Evolutionary conservation across 106 monocot genomes (phyloP).

Genomic region (Dactylorhiza incarnata): DNA sequence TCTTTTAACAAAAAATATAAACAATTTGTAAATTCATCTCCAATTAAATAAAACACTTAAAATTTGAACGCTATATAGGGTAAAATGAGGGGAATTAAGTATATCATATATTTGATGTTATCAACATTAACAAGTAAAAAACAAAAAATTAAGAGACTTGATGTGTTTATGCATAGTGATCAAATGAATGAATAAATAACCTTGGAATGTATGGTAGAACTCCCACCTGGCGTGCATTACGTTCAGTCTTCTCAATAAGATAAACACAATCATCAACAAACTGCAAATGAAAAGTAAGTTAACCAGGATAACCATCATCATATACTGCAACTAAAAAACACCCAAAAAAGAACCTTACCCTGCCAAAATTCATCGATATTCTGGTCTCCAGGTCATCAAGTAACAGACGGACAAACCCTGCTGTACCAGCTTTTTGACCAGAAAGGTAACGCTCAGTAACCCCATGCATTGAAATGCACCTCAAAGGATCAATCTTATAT

Average conservation of each 20-base stretch:
- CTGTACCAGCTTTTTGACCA: slow-evolving; percentile 89
- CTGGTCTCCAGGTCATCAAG: slow-evolving; percentile 80
- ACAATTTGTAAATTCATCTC: too few species aligned
- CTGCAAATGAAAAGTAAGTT: slow-evolving; percentile 28
- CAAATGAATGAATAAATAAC: slow-evolving; percentile 21
- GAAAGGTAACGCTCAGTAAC: slow-evolving; percentile 91
- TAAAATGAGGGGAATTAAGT: too few species aligned
- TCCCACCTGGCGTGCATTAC: slow-evolving; percentile 64
- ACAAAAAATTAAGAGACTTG: not conserved
- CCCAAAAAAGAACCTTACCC: slow-evolving; percentile 21
- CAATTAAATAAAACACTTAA: too few species aligned
- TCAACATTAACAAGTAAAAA: too few species aligned
- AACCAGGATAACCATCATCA: not conserved
- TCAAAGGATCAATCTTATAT: slow-evolving; percentile 75
- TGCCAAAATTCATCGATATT: slow-evolving; percentile 67
- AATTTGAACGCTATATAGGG: too few species aligned
- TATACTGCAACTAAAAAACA: not conserved
- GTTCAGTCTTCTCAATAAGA: slow-evolving; percentile 87
- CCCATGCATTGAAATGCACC: slow-evolving; percentile 96
- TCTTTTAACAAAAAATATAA: too few species aligned
- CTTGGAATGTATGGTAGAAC: slow-evolving; percentile 81
- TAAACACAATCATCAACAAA: slow-evolving; percentile 93
- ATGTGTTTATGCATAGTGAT: not conserved
- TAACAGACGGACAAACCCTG: slow-evolving; percentile 83
- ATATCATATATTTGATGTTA: too few species aligned